Conservation (phyloP, 768 basidiomycete species). For the Rhodotorula babjevae region DNA sequence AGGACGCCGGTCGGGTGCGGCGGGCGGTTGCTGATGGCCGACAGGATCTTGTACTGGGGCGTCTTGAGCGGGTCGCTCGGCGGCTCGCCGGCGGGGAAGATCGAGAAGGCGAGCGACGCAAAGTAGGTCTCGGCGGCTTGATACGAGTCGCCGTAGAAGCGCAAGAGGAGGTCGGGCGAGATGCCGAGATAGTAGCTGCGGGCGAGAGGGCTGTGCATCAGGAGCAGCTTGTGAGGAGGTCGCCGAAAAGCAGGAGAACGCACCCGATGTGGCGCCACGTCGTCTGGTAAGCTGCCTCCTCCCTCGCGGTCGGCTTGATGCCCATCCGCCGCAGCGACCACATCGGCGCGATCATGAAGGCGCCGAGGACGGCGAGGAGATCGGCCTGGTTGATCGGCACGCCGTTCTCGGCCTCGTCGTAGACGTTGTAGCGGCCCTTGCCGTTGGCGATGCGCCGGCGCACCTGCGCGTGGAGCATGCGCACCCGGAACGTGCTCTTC, state of each 20-base stretch:
- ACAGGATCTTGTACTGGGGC: slow-evolving; percentile 44
- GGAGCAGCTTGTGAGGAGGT: neutral
- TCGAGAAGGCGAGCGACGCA: slow-evolving; percentile 43
- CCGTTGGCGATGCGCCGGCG: slow-evolving; percentile 38
- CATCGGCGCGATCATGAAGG: slow-evolving; percentile 45
- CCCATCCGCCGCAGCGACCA: slow-evolving; percentile 45
- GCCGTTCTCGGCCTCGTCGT: slow-evolving; percentile 42
- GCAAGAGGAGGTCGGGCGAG: slow-evolving; percentile 33
- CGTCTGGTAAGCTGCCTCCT: slow-evolving; percentile 42
- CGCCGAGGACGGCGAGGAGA: slow-evolving; percentile 44
- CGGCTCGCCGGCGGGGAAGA: slow-evolving; percentile 38
- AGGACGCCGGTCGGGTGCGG: slow-evolving; percentile 36
- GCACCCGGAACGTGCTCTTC: slow-evolving; percentile 44
- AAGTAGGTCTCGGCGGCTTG: slow-evolving; percentile 40
- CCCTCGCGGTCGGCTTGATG: slow-evolving; percentile 34
- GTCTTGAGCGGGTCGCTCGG: slow-evolving; percentile 32
- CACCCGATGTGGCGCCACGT: slow-evolving; percentile 46
- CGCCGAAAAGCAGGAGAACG: neutral
- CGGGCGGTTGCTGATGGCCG: slow-evolving; percentile 41
- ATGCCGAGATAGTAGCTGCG: slow-evolving; percentile 46
- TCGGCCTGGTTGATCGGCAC: slow-evolving; percentile 47
- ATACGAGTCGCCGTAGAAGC: slow-evolving; percentile 36
- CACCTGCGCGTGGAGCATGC: slow-evolving; percentile 46
- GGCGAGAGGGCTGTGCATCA: neutral
- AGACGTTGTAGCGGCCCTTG: slow-evolving; percentile 41